Evolutionary conservation across 2,329 filamentous ascomycete genomes (phyloP).

Genomic region (Dactylellina drechsleri): DNA sequence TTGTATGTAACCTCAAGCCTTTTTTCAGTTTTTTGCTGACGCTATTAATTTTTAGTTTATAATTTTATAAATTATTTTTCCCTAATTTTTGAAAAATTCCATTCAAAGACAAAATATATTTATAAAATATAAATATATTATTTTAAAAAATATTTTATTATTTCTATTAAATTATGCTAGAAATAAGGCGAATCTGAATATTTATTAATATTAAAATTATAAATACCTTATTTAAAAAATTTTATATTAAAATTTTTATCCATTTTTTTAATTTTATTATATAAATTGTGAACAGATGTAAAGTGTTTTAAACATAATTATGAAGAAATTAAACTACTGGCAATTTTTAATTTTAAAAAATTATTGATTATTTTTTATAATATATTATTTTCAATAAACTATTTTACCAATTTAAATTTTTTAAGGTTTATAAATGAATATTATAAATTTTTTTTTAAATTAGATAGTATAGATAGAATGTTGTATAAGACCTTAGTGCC

Average conservation of each 20-base stretch:
- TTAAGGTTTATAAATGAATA: neutral
- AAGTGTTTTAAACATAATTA: neutral
- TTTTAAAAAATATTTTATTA: neutral
- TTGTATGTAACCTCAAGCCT: too few species aligned
- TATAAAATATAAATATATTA: neutral
- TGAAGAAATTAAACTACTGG: neutral
- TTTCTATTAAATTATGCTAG: neutral
- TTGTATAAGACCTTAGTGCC: neutral
- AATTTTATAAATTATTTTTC: neutral
- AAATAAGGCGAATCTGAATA: neutral
- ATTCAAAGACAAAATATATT: neutral
- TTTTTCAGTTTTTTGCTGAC: too few species aligned
- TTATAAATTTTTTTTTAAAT: neutral
- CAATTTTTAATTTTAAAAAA: neutral
- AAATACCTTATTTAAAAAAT: neutral
- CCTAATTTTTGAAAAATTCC: neutral
- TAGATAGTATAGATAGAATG: neutral
- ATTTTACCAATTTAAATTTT: neutral
- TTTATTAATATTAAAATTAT: neutral
- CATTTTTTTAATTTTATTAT: too few species aligned
- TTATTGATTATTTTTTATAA: neutral
- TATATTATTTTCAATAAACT: neutral
- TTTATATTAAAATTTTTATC: neutral
- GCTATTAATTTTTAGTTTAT: too few species aligned
- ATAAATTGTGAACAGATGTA: neutral